phyloP scores from a whole-genome alignment of 495 filamentous ascomycete genomes.

The Trichoderma asperelloides region DNA sequence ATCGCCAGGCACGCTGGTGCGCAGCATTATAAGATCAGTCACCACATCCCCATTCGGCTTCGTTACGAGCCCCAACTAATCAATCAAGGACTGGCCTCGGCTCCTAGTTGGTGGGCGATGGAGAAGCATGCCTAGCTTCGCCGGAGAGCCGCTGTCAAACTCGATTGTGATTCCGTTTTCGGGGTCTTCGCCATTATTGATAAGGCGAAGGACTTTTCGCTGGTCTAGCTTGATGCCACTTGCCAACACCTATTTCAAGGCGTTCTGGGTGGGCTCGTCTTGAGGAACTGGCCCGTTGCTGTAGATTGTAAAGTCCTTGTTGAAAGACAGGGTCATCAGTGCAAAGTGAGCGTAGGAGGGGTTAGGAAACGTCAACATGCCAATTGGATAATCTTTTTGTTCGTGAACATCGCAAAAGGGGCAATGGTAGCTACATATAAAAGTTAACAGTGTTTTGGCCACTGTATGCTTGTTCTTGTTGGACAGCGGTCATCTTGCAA shows the following conservation, averaged over 20 bases:
- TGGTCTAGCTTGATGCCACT: conserved; percentile 12
- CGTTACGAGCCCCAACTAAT: conserved; percentile 16
- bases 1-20: conserved; percentile 19
- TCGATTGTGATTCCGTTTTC: neutral
- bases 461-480: too few species aligned
- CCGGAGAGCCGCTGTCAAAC: conserved; percentile 16
- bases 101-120: conserved; percentile 12
- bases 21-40: conserved; percentile 9
- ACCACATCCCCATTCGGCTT: conserved; percentile 15
- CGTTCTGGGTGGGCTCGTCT: neutral
- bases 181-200: neutral
- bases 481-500: conserved; percentile 22
- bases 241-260: conserved; percentile 11
- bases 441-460: neutral
- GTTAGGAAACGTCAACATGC: conserved; percentile 6
- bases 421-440: conserved; percentile 20
- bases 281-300: conserved; percentile 14
- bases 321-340: conserved; percentile 17
- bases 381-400: conserved; percentile 16
- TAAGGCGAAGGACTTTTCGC: conserved; percentile 12
- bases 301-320: conserved; percentile 19
- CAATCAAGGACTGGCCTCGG: conserved; percentile 13
- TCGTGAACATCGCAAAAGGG: conserved; percentile 26
- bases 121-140: conserved; percentile 15
- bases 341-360: conserved; percentile 11